Percentiles rank a stretch among this genome's conserved stretches.
Evolutionary conservation across 371 early-diverging fungal genomes (phyloP).

Genomic region (Nematocida ironsii): DNA sequence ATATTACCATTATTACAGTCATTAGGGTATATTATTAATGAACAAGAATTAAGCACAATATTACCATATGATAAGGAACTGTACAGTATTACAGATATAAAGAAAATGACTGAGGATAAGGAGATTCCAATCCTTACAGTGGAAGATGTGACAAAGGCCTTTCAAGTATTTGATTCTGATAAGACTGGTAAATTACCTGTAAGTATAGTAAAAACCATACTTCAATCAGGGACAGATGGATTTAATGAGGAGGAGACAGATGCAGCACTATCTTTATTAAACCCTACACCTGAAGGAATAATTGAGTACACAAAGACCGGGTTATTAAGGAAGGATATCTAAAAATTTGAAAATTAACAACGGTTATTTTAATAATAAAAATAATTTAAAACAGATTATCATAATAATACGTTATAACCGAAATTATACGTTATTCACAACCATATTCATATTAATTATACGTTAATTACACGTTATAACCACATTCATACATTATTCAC

Average conservation of each 20-base stretch:
- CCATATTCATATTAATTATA: too few species aligned
- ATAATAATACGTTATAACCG: too few species aligned
- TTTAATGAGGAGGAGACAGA: conserved; percentile 59
- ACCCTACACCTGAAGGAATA: conserved; percentile 64
- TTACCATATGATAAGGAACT: background rate
- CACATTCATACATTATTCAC: too few species aligned
- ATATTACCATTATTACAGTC: background rate
- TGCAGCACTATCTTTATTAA: conserved; percentile 49
- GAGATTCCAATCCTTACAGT: background rate
- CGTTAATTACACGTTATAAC: too few species aligned
- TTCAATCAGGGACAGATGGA: conserved; percentile 40
- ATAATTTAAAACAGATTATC: too few species aligned
- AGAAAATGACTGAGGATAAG: background rate
- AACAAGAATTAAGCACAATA: background rate
- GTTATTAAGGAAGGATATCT: background rate
- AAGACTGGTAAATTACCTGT: conserved; percentile 59
- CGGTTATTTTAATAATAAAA: too few species aligned
- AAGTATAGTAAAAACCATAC: conserved; percentile 54
- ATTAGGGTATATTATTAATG: conserved; percentile 14
- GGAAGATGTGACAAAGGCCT: conserved; percentile 59
- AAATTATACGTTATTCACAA: too few species aligned
- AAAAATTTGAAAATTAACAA: too few species aligned
- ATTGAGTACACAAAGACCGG: conserved; percentile 54
- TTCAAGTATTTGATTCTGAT: conserved; percentile 52
- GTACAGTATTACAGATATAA: conserved; percentile 1